Conservation (phyloP, 768 basidiomycete species). For the Glaciozyma martinii region DNA sequence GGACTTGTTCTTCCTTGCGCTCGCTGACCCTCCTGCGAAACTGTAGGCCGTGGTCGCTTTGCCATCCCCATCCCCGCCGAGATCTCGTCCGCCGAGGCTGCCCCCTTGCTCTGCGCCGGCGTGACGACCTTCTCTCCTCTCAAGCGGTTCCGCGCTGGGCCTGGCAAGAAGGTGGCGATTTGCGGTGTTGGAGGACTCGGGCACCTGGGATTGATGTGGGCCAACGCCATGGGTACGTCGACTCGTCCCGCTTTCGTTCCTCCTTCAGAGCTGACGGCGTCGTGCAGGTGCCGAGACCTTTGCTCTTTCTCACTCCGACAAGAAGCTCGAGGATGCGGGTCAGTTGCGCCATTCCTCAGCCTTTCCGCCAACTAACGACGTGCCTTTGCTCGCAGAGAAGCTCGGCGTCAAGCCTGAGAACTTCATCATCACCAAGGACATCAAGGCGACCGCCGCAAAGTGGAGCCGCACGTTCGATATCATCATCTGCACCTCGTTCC, state of each 20-base stretch:
- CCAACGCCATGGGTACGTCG: background rate
- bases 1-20: background rate
- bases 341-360: too few species aligned
- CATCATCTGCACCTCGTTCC: conserved; percentile 40
- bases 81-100: conserved; percentile 37
- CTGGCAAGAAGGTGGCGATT: conserved; percentile 47
- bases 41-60: conserved; percentile 33
- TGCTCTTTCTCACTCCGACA: conserved; percentile 51
- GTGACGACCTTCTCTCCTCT: conserved; percentile 41
- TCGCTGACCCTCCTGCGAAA: background rate
- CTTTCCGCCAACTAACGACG: too few species aligned
- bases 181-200: conserved; percentile 39
- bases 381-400: conserved; percentile 31
- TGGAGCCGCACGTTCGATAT: conserved; percentile 37
- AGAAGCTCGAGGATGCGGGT: conserved; percentile 51
- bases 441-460: conserved; percentile 6
- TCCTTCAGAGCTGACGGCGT: too few species aligned
- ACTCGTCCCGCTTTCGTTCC: too few species aligned
- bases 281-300: conserved; percentile 53
- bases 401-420: conserved; percentile 41
- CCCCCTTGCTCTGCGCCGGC: conserved; percentile 41
- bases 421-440: conserved; percentile 28
- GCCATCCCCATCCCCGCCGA: conserved; percentile 42
- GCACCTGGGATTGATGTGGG: conserved; percentile 31
- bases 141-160: conserved; percentile 46